Conservation (phyloP, 208 protist species). For the Leptomonas pyrrhocoris region DNA sequence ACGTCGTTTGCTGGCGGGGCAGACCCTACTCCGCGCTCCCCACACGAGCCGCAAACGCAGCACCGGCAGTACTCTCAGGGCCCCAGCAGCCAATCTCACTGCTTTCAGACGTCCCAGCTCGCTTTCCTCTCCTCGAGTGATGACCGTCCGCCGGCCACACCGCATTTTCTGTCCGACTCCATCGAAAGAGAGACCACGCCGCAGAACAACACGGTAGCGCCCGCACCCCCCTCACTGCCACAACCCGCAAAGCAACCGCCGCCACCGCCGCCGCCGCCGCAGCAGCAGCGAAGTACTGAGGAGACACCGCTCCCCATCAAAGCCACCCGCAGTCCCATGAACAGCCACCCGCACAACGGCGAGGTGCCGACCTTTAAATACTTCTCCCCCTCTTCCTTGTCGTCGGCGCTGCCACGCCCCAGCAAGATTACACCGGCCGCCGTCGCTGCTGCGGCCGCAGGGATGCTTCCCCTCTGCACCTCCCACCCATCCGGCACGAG, state of each 20-base stretch:
- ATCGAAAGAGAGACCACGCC: background rate
- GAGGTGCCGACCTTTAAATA: background rate
- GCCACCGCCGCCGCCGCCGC: background rate
- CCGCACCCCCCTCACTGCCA: background rate
- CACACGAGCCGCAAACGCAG: background rate
- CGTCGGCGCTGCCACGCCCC: conserved; percentile 6
- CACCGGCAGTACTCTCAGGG: conserved; percentile 9
- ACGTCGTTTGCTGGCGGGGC: conserved; percentile 5
- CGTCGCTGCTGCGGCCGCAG: conserved; percentile 5
- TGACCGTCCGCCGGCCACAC: background rate
- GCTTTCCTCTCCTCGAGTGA: conserved; percentile 1
- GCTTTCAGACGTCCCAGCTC: conserved; percentile 11
- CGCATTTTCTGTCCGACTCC: background rate
- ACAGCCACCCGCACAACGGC: conserved; percentile 2
- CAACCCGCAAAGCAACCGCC: background rate
- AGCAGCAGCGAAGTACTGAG: background rate
- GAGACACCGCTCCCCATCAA: background rate
- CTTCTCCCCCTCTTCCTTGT: background rate
- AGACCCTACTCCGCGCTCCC: background rate
- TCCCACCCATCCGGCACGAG: background rate
- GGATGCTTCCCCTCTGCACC: conserved; percentile 4
- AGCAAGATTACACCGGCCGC: conserved; percentile 4
- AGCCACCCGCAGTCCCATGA: background rate
- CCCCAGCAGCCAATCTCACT: conserved; percentile 9
- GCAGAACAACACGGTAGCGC: background rate